Evolutionary conservation across 2,329 filamentous ascomycete genomes (phyloP).

Genomic region (Didymella glomerata): DNA sequence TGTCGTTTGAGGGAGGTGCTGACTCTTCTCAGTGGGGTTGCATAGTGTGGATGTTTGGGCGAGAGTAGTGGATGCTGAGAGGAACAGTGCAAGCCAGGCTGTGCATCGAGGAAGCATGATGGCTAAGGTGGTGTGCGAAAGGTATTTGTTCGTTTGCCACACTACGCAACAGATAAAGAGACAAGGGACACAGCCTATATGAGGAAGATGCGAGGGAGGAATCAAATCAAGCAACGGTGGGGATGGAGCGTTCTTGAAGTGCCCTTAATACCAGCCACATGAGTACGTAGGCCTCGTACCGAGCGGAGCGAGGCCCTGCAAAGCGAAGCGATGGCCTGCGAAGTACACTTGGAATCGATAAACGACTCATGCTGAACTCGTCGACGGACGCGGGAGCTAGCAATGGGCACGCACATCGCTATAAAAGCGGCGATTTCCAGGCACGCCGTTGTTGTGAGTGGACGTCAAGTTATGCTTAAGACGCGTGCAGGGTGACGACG

Average conservation of each 20-base stretch:
- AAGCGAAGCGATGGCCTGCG: neutral
- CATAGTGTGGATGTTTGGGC: slow-evolving; percentile 54
- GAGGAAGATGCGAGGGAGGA: neutral
- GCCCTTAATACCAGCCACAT: neutral
- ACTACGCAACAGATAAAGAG: neutral
- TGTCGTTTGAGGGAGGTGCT: neutral
- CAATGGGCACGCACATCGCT: neutral
- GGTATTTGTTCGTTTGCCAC: too few relatives aligned
- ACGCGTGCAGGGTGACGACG: slow-evolving; percentile 18
- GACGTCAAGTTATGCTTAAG: slow-evolving; percentile 4
- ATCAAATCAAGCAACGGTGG: neutral
- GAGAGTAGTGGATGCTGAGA: slow-evolving; percentile 21
- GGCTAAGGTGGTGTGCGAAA: neutral
- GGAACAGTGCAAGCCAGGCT: slow-evolving; percentile 13
- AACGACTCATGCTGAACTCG: neutral
- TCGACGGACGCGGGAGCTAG: slow-evolving; percentile 1
- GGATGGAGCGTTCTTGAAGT: neutral
- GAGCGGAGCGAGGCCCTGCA: neutral
- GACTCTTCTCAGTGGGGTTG: slow-evolving; percentile 49
- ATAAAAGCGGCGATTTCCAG: neutral
- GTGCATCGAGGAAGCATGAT: slow-evolving; percentile 3
- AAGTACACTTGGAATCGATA: neutral
- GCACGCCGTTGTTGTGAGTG: slow-evolving; percentile 5
- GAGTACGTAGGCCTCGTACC: neutral
- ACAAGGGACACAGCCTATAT: neutral